phyloP scores from a whole-genome alignment of 495 filamentous ascomycete genomes.

The Talaromyces liani region DNA sequence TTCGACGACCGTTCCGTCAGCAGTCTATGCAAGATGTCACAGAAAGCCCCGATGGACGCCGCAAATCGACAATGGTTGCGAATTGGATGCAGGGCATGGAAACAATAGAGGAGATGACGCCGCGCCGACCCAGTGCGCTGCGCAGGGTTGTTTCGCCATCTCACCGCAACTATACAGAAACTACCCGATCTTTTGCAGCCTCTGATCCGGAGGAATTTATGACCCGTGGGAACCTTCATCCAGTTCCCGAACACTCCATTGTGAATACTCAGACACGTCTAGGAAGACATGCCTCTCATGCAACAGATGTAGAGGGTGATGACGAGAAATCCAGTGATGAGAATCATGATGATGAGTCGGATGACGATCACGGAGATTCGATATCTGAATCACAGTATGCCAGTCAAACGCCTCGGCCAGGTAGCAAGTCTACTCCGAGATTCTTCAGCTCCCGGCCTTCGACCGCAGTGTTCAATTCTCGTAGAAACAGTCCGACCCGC shows the following conservation, averaged over 20 bases:
- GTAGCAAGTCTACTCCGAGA: constrained; percentile 26
- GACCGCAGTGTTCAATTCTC: constrained; percentile 30
- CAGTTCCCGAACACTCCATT: constrained; percentile 23
- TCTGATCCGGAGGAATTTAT: constrained; percentile 52
- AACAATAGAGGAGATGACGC: constrained; percentile 42
- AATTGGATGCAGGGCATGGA: constrained; percentile 81
- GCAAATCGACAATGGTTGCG: constrained; percentile 67
- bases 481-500: constrained; percentile 31
- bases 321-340: constrained; percentile 83
- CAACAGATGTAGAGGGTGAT: constrained; percentile 79
- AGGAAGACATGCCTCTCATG: constrained; percentile 35
- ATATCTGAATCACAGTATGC: constrained; percentile 25
- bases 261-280: constrained; percentile 17
- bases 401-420: constrained; percentile 10
- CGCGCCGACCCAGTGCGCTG: constrained; percentile 22
- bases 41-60: constrained; percentile 49
- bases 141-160: constrained; percentile 22
- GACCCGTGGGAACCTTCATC: constrained; percentile 21
- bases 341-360: constrained; percentile 44
- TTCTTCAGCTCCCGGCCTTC: constrained; percentile 42
- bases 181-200: constrained; percentile 37
- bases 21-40: constrained; percentile 37
- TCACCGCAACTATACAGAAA: constrained; percentile 44
- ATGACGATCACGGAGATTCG: constrained; percentile 16
- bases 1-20: constrained; percentile 53